A percentile compares a stretch with the other conserved stretches of the same genome.
Conservation (phyloP, 306 rosid species). For the Elaeagnus macrophylla region DNA sequence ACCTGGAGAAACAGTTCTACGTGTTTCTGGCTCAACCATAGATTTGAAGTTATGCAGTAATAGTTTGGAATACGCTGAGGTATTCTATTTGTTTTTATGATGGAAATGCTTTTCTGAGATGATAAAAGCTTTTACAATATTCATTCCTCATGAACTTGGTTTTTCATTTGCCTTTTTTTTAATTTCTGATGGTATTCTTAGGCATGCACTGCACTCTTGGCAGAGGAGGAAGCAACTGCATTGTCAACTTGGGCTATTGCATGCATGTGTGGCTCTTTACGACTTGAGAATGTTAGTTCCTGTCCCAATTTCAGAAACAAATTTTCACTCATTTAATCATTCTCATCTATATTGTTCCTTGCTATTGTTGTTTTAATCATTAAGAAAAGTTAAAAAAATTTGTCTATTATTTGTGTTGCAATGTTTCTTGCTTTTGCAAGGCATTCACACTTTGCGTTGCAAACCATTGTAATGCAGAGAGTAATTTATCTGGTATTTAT, state of each 20-base stretch:
- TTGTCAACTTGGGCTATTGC: conserved; percentile 91
- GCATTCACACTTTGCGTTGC: no score
- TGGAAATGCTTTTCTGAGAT: background rate
- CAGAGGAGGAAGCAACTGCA: conserved; percentile 90
- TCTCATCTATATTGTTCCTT: background rate
- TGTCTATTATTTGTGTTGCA: no score
- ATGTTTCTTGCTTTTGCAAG: no score
- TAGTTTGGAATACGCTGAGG: conserved; percentile 59
- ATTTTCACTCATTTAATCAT: background rate
- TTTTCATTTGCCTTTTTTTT: conserved; percentile 7
- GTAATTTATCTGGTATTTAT: no score
- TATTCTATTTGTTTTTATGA: background rate
- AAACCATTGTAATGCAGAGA: no score
- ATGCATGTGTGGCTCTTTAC: conserved; percentile 86
- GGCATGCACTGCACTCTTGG: conserved; percentile 69
- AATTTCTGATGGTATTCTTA: conserved; percentile 36
- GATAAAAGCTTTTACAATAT: conserved; percentile 4
- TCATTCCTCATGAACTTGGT: background rate
- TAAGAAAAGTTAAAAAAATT: no score
- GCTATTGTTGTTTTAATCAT: background rate
- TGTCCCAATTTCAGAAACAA: conserved; percentile 5
- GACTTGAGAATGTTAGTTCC: conserved; percentile 79
- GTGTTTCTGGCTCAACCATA: conserved; percentile 50
- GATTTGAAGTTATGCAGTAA: conserved; percentile 63
- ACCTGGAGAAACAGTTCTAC: conserved; percentile 36